Percentiles rank a stretch among this genome's conserved stretches.
phyloP scores from a whole-genome alignment of 2,329 filamentous ascomycete genomes.

The Proliferodiscus dingleyae region DNA sequence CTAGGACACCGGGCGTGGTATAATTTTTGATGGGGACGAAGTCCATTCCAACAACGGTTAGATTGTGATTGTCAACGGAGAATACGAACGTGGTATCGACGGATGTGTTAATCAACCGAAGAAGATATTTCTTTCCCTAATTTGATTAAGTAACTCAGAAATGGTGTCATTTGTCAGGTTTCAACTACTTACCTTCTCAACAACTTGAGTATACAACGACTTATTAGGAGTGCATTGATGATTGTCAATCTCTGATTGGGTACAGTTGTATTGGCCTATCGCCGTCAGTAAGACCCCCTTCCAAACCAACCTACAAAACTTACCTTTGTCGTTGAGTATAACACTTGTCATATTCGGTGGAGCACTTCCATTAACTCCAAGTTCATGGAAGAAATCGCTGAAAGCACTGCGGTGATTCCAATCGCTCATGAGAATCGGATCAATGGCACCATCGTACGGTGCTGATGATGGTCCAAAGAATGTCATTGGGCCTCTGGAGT shows the following conservation, averaged over 20 bases:
- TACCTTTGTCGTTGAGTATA: conserved; percentile 4
- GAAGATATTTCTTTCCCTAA: conserved; percentile 37
- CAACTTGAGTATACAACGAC: background rate
- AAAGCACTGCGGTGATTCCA: conserved; percentile 8
- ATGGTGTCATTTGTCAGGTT: background rate
- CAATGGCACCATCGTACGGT: conserved; percentile 13
- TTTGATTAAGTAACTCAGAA: background rate
- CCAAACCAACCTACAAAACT: too few species aligned
- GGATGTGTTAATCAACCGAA: conserved; percentile 44
- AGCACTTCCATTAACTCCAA: background rate
- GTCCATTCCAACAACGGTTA: conserved; percentile 54
- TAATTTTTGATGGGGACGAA: conserved; percentile 53
- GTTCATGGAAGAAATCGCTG: conserved; percentile 1
- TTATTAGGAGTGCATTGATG: background rate
- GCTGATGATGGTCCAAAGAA: conserved; percentile 37
- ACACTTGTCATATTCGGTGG: conserved; percentile 18
- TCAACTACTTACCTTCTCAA: background rate
- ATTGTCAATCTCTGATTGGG: background rate
- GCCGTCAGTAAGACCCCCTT: background rate
- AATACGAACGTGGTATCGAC: conserved; percentile 40
- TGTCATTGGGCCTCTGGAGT: conserved; percentile 38
- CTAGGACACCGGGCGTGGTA: conserved; percentile 38
- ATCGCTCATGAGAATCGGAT: conserved; percentile 11
- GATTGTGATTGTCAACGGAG: conserved; percentile 48
- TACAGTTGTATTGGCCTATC: background rate